Conservation (phyloP, 2,329 filamentous ascomycete species). For the Penicillium crustosum region DNA sequence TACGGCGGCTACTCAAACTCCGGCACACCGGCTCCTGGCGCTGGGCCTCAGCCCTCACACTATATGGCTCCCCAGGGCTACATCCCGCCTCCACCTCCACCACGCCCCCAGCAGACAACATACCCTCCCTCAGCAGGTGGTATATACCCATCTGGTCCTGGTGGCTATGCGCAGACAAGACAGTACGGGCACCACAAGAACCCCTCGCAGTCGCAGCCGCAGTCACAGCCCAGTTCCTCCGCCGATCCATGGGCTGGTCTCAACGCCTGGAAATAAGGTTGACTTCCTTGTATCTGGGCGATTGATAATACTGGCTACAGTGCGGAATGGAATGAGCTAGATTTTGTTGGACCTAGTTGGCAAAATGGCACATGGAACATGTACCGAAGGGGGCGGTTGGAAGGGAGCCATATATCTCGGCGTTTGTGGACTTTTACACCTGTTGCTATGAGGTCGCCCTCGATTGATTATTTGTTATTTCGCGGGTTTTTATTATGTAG, state of each 20-base stretch:
- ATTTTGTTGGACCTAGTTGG: neutral
- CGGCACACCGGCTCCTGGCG: constrained; percentile 30
- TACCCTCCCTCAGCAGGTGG: constrained; percentile 46
- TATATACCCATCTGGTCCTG: constrained; percentile 56
- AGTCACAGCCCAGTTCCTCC: constrained; percentile 30
- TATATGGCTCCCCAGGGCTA: constrained; percentile 60
- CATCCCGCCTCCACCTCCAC: constrained; percentile 66
- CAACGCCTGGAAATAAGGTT: constrained; percentile 63
- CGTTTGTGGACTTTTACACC: constrained; percentile 14
- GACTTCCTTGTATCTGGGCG: neutral
- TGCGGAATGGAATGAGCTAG: neutral
- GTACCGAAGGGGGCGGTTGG: neutral
- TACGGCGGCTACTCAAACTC: constrained; percentile 38
- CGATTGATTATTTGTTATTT: neutral
- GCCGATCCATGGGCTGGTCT: constrained; percentile 70
- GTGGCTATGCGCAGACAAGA: constrained; percentile 55
- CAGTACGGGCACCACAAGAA: constrained; percentile 42
- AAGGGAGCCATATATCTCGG: constrained; percentile 19
- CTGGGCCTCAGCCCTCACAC: constrained; percentile 40
- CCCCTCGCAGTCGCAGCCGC: constrained; percentile 39
- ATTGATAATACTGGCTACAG: neutral
- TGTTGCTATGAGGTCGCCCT: neutral
- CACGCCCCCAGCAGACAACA: constrained; percentile 57
- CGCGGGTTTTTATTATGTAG: neutral
- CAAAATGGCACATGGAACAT: neutral